A percentile compares a stretch with the other conserved stretches of the same genome.
These are phyloP conservation scores for Trametes cingulata DNA, from an alignment of 768 basidiomycete species.

Conservation along the genomic window DNA sequence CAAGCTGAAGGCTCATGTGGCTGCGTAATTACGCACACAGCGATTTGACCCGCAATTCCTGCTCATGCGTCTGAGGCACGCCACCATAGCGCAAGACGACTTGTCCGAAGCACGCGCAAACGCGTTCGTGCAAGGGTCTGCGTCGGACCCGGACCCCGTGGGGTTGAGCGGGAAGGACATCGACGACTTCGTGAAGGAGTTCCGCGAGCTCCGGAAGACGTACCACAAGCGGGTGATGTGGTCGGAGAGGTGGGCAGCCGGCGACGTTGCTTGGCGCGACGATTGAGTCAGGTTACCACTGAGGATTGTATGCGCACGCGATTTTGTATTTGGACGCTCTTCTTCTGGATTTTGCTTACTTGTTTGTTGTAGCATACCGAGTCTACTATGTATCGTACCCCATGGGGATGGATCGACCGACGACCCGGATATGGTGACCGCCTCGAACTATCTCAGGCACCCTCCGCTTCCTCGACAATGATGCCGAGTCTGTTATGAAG, in stretches of 20 bases:
- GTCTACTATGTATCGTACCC: background rate
- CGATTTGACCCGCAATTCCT: slow-evolving; percentile 86
- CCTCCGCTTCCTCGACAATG: background rate
- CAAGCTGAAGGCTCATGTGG: background rate
- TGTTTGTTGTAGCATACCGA: slow-evolving; percentile 13
- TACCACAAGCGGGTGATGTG: slow-evolving; percentile 94
- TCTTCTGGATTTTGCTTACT: slow-evolving; percentile 5
- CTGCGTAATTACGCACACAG: slow-evolving; percentile 39
- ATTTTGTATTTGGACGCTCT: background rate
- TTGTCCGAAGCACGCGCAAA: slow-evolving; percentile 81
- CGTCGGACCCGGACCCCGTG: slow-evolving; percentile 25
- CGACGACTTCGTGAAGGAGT: slow-evolving; percentile 86
- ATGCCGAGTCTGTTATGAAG: background rate
- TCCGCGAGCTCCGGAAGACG: slow-evolving; percentile 82
- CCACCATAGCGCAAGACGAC: slow-evolving; percentile 89
- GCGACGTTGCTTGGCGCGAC: slow-evolving; percentile 85
- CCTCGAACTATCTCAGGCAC: background rate
- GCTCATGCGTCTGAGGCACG: slow-evolving; percentile 82
- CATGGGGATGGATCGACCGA: background rate
- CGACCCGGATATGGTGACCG: background rate
- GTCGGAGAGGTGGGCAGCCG: slow-evolving; percentile 83
- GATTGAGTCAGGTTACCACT: slow-evolving; percentile 42
- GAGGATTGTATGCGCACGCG: background rate
- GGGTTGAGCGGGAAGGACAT: slow-evolving; percentile 51
- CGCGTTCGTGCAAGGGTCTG: slow-evolving; percentile 72